Base-by-base conservation (phyloP, 257 asterid genomes). In the Rauvolfia tetraphylla region DNA sequence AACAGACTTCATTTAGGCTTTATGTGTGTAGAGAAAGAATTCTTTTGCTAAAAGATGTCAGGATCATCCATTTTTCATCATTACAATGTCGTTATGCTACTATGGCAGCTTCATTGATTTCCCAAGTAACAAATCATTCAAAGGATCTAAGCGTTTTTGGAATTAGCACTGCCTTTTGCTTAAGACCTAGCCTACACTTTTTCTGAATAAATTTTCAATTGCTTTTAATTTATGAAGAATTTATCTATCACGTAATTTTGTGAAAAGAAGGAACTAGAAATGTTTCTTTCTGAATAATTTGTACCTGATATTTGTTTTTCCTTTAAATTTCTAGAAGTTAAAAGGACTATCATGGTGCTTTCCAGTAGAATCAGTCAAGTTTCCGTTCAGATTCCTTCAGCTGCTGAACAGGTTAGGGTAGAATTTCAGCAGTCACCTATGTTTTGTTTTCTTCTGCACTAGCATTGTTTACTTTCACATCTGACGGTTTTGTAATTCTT, bases 331-430 rank as follows among this genome's bases (percentile, higher is more conserved):
- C 39, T 20, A 17, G 27, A 46, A 56, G 61, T 57, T 29, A 51
- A 44, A 68, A 48, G 71, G 71, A 25, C 27, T 20, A 29, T 38
- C n/a, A 77, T 77, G 80, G 63, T 41, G 80, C 33, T 31, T 76
- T 56, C 75, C 53, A 42, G 57, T 34, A 25, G 25, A 41, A 33
- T 10, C 3, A 70, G n/a, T 48, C 54, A 31, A 56, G 75, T 77
- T 57, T n/a, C 54, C 27, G 3, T 56, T 57, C 75, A 57, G 34
- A 36, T 77, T 23, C 41, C 74, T 25, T 70, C 71, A 29, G 27
- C 23, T 58, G 36, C 49, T 38, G 53, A 58, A 27, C 61, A 69
- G 76, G 76, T 77, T n/a, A 44, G 22, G 57, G 5, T 70, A 31
- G 59, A 57, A 41, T 42, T 39, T 56, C 6, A 5, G 78, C 46